Evolutionary conservation across 306 rosid species (phyloP), one percentile per base, ranked within the genome.

Genomic region (Medicago arabica): DNA sequence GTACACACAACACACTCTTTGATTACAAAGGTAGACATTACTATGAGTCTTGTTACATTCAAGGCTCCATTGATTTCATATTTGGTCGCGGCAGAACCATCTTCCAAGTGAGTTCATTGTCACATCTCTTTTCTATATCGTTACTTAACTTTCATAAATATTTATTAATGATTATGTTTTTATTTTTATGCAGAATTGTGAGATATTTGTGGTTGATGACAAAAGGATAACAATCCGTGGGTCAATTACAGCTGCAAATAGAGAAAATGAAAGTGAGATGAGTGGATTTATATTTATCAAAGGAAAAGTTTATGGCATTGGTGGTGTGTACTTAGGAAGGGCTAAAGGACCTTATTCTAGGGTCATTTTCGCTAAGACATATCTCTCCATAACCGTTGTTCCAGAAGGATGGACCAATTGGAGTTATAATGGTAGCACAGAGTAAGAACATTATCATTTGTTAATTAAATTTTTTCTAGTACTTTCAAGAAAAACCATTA

Each of bases 11-110:
- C 79, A 95, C 99, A 36, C 90, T 92, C 47, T 95, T 90, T 16
- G 99, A 95, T 81, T 83, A 86, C 77, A 95, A 86, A 81, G 97
- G 99, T 40, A 85, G 97, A 51, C 99, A 92, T 84, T 95, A 95
- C 76, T 95, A 88, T 15, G 91, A 89, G 8, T 66, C 63, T 1
- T 89, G 92, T 72, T 92, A 90, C 87, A 85, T 95, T 74, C 92
- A 85, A 88, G 92, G 97, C 60, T 95, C 97, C 4, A 88, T 95
- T 15, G 99, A 95, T 75, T 95, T 95, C 87, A 95, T 95, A 77
- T 95, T 95, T 81, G 97, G 97, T 41, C 96, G 93, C 14, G 90
- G 86, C 51, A 81, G 74, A 87, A 83, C 93, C 5, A 5, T 84
- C 55, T 95, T 83, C 71, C 86, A 85, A 5, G 97, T 88, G 83